phyloP scores from a whole-genome alignment of 1,139 yeast genomes.

The Insectozyma bohioensis region DNA sequence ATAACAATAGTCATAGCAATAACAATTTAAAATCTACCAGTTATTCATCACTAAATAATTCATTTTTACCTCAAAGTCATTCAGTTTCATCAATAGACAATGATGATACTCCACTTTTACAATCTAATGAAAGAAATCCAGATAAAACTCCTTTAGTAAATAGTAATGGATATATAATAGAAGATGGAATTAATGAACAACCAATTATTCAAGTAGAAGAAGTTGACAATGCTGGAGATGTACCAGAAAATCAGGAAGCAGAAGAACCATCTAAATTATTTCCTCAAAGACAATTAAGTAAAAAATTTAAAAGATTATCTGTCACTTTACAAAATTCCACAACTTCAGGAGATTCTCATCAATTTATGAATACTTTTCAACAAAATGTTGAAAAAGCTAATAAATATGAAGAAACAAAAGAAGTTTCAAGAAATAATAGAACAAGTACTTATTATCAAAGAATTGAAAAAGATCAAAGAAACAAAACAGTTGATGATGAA shows the following conservation, averaged over 20 bases:
- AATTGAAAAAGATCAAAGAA: constrained; percentile 18
- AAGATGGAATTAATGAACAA: constrained; percentile 1
- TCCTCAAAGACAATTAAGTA: constrained; percentile 38
- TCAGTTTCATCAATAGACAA: constrained; percentile 18
- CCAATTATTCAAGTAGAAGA: constrained; percentile 4
- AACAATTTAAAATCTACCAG: constrained; percentile 16
- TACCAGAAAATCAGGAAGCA: too few relatives aligned
- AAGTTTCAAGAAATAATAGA: too few relatives aligned
- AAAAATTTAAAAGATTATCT: constrained; percentile 42
- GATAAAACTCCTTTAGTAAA: constrained; percentile 33
- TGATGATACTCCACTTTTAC: constrained; percentile 33
- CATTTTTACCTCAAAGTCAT: constrained; percentile 26
- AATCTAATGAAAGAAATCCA: constrained; percentile 14
- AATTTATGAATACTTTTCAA: constrained; percentile 43
- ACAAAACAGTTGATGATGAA: constrained; percentile 5
- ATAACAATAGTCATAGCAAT: not conserved
- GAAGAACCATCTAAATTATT: constrained; percentile 15
- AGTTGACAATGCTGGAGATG: too few relatives aligned
- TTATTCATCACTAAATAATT: constrained; percentile 35
- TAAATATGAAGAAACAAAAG: too few relatives aligned
- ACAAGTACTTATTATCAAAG: constrained; percentile 36
- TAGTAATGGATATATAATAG: constrained; percentile 11
- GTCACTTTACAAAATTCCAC: constrained; percentile 36
- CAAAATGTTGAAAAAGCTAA: constrained; percentile 29
- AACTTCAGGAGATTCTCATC: constrained; percentile 42